Base-by-base conservation (phyloP, 2,329 filamentous ascomycete species). In the Botrytis galanthina region DNA sequence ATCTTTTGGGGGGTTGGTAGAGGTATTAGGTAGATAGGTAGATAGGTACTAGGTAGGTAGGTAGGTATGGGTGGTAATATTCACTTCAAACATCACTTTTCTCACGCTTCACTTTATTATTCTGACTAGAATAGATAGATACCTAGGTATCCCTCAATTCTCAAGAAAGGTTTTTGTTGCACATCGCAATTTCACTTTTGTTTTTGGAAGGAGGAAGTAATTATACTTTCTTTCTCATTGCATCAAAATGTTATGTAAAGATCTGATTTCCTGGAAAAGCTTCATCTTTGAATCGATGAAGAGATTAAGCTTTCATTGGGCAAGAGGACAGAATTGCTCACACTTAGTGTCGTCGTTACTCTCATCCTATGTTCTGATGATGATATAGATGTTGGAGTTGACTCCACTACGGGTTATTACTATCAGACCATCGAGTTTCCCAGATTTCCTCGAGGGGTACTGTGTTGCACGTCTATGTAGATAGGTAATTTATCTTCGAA, bases 1-100 rank as follows among this genome's bases (percentile, higher is more conserved):
- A 22, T 22, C 4, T 0, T 60, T 35, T 20, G 18, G 0, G 12
- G 12, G 9, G 3, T 60, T 20, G 0, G 4, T 37, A 32, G 20
- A 46, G 44, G 44, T 39, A n/a, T n/a, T n/a, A n/a, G n/a, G n/a
- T n/a, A n/a, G 35, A 37, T 37, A 37, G 35, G 35, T 37, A 35
- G n/a, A n/a, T n/a, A n/a, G n/a, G n/a, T n/a, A 4, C 35, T 42
- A 26, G 44, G 6, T 7, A 20, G 44, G 44, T 22, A 22, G 8
- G 9, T 9, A 22, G 20, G 0, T 57, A 7, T 5, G 12, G 51
- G 12, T 26, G 4, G 3, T 26, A 51, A 7, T 29, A 57, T 57
- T 57, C 54, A 60, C 57, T 60, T 60, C 9, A 51, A 4, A 51
- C 57, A 6, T 46, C 29, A 22, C 32, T 60, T 14, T 16, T 35